A percentile compares a stretch with the other conserved stretches of the same genome.
phyloP scores from a whole-genome alignment of 495 filamentous ascomycete genomes.

The Echria macrotheca region DNA sequence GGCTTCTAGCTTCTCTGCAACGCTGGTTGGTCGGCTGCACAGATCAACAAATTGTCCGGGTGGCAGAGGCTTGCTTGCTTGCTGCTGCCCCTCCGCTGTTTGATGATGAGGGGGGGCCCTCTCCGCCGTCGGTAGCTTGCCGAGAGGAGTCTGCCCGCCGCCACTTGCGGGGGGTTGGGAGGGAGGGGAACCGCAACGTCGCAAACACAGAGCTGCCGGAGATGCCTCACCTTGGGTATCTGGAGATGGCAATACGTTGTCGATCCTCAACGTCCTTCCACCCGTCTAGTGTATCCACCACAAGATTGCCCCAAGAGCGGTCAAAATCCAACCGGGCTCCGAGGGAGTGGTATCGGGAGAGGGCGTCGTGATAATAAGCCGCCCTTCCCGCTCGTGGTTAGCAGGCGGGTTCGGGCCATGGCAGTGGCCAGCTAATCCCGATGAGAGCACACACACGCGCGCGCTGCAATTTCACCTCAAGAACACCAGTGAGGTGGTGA shows the following conservation, averaged over 20 bases:
- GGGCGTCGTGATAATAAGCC: background rate
- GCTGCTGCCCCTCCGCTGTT: background rate
- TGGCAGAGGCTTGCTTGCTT: background rate
- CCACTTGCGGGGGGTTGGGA: no score
- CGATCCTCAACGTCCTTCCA: no score
- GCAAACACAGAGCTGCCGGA: no score
- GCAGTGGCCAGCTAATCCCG: background rate
- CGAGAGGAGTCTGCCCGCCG: background rate
- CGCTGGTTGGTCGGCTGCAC: background rate
- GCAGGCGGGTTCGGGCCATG: background rate
- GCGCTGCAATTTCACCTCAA: background rate
- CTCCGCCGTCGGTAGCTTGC: conserved; percentile 1
- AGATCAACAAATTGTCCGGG: conserved; percentile 5
- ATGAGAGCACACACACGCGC: no score
- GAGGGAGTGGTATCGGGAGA: background rate
- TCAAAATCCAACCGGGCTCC: background rate
- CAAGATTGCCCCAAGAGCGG: no score
- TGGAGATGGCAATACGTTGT: no score
- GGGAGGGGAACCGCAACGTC: no score
- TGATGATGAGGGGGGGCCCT: background rate
- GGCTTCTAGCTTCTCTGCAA: background rate
- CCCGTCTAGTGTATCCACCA: no score
- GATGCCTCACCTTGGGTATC: no score
- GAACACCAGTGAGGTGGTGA: background rate
- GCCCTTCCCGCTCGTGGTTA: conserved; percentile 2